Evolutionary conservation across 2,329 filamentous ascomycete species (phyloP).

Genomic region (Neofusicoccum cordaticola): DNA sequence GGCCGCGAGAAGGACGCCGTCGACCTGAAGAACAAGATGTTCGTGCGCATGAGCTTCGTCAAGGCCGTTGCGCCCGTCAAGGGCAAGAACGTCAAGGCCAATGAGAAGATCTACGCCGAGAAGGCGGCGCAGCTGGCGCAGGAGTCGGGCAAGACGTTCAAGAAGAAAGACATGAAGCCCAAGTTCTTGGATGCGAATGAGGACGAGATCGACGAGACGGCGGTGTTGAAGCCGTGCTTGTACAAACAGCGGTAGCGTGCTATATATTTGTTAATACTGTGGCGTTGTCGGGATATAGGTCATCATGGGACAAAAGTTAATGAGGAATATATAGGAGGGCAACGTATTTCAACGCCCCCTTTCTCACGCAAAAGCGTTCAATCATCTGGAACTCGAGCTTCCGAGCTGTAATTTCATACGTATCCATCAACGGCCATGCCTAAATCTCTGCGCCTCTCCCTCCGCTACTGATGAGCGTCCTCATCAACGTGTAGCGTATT

Average conservation of each 20-base stretch:
- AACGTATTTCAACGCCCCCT: background rate
- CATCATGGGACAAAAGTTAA: background rate
- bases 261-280: background rate
- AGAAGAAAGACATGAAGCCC: conserved; percentile 45
- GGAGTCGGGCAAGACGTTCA: conserved; percentile 24
- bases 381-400: background rate
- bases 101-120: conserved; percentile 35
- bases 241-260: conserved; percentile 75
- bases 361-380: background rate
- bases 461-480: background rate
- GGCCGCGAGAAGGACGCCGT: conserved; percentile 57
- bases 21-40: conserved; percentile 94
- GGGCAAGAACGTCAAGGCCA: conserved; percentile 64
- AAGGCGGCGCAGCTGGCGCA: conserved; percentile 24
- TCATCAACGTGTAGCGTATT: background rate
- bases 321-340: too few relatives aligned
- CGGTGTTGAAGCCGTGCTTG: conserved; percentile 89
- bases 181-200: conserved; percentile 39
- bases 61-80: conserved; percentile 73
- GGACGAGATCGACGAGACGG: conserved; percentile 53
- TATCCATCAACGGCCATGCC: background rate
- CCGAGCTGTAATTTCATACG: background rate
- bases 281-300: background rate
- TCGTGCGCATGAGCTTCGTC: conserved; percentile 92
- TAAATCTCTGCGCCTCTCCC: background rate